These are phyloP conservation scores for Micractinium sp. DNA, from an alignment of 139 green algal species.

Conservation along the genomic window DNA sequence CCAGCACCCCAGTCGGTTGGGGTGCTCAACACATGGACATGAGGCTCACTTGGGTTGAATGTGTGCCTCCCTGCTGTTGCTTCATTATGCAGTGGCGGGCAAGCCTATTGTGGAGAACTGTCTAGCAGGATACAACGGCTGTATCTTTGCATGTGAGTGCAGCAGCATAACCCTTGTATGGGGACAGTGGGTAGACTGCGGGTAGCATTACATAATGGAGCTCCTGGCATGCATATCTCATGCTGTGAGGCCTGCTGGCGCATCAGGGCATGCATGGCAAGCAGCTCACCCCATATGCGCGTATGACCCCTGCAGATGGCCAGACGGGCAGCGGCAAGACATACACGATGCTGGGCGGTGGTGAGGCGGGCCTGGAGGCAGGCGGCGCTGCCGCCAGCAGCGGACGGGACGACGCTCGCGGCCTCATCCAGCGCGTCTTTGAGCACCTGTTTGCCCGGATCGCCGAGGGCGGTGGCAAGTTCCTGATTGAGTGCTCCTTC, in stretches of 20 bases:
- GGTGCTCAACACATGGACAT: neutral
- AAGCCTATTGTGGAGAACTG: slow-evolving; percentile 64
- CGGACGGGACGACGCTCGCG: slow-evolving; percentile 44
- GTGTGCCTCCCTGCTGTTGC: neutral
- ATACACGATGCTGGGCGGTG: slow-evolving; percentile 75
- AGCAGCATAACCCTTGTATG: neutral
- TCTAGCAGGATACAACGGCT: slow-evolving; percentile 59
- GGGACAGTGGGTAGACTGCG: neutral
- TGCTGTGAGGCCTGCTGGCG: neutral
- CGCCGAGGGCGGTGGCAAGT: slow-evolving; percentile 9
- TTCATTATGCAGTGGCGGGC: slow-evolving; percentile 46
- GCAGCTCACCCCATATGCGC: no score
- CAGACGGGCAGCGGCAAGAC: slow-evolving; percentile 87
- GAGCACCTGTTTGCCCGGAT: slow-evolving; percentile 78
- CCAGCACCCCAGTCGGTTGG: no score
- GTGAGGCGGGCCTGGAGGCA: neutral
- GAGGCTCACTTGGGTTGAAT: neutral
- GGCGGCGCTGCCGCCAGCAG: neutral
- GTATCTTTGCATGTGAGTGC: slow-evolving; percentile 54
- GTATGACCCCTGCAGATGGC: slow-evolving; percentile 41
- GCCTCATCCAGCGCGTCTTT: slow-evolving; percentile 85
- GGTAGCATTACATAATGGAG: neutral
- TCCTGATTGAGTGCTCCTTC: slow-evolving; percentile 42
- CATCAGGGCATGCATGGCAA: no score
- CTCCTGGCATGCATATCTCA: neutral